phyloP scores from a whole-genome alignment of 371 early-diverging fungal genomes.

The Zopfochytrium polystomum region DNA sequence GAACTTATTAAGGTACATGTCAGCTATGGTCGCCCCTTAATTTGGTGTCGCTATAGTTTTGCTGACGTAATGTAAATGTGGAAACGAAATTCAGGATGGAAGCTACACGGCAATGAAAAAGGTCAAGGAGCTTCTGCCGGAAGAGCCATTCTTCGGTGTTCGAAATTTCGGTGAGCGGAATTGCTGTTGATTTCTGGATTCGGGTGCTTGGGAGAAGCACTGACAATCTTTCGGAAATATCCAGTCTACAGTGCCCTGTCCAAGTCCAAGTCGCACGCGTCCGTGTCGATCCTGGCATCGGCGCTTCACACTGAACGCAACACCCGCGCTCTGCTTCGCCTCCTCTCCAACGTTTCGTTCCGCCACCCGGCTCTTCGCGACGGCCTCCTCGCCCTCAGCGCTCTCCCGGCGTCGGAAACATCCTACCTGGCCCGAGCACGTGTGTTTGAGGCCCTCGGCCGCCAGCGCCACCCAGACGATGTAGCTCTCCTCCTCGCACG shows the following conservation, averaged over 20 bases:
- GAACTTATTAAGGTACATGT: conserved; percentile 32
- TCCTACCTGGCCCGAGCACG: conserved; percentile 26
- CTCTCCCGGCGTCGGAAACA: conserved; percentile 14
- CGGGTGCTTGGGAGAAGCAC: background rate
- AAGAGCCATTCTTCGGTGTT: conserved; percentile 52
- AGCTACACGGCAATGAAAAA: conserved; percentile 42
- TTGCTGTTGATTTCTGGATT: background rate
- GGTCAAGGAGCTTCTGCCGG: conserved; percentile 30
- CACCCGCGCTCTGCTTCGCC: conserved; percentile 32
- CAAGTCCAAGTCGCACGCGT: conserved; percentile 38
- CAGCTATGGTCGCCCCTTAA: too few relatives aligned
- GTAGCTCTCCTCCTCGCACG: conserved; percentile 9
- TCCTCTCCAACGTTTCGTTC: conserved; percentile 25
- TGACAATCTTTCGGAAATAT: background rate
- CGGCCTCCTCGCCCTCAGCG: conserved; percentile 38
- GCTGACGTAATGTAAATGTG: conserved; percentile 52
- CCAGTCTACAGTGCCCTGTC: conserved; percentile 41
- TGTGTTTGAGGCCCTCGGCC: conserved; percentile 39
- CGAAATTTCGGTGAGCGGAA: conserved; percentile 33
- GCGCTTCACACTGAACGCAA: conserved; percentile 47
- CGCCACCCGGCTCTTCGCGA: conserved; percentile 42
- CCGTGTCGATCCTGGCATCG: conserved; percentile 46
- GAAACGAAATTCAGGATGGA: conserved; percentile 46
- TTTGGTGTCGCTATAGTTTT: background rate
- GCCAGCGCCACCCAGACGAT: conserved; percentile 48